These are phyloP conservation scores for Pseudogymnoascus sp. DNA, from an alignment of 2,329 filamentous ascomycete species.

Conservation along the genomic window DNA sequence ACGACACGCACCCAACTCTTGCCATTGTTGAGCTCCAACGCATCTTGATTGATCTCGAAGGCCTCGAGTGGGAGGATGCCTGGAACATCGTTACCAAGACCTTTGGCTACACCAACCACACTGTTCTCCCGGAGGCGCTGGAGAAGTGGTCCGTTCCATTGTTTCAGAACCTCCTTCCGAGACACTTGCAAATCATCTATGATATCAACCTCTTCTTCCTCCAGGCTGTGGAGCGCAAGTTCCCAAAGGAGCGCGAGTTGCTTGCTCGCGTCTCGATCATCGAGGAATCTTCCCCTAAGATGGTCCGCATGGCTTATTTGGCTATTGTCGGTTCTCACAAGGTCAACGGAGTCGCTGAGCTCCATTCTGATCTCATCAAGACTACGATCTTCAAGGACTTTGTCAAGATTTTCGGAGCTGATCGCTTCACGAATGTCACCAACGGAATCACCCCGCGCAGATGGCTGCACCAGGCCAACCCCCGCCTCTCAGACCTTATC, in stretches of 20 bases:
- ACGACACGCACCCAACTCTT: conserved; percentile 94
- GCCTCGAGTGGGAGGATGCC: conserved; percentile 85
- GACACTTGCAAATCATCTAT: conserved; percentile 95
- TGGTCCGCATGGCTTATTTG: conserved; percentile 94
- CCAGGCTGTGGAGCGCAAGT: conserved; percentile 80
- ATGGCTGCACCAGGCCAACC: conserved; percentile 97
- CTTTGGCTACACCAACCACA: conserved; percentile 98
- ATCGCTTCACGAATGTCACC: conserved; percentile 98
- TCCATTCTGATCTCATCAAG: conserved; percentile 96
- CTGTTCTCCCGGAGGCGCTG: conserved; percentile 88
- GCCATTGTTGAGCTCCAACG: conserved; percentile 94
- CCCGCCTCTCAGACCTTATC: conserved; percentile 83
- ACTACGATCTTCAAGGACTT: conserved; percentile 99
- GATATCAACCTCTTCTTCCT: conserved; percentile 96
- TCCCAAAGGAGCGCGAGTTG: conserved; percentile 84
- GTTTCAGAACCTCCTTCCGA: conserved; percentile 84
- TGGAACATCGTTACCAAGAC: conserved; percentile 74
- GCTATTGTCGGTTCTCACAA: conserved; percentile 98
- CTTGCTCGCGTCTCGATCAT: conserved; percentile 89
- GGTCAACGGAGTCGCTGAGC: conserved; percentile 95
- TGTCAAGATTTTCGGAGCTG: conserved; percentile 85
- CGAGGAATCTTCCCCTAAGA: conserved; percentile 93
- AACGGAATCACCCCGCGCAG: conserved; percentile 94
- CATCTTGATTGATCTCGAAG: conserved; percentile 83
- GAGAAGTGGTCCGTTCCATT: conserved; percentile 98